These are phyloP conservation scores for Chrysopogon serrulatus DNA, from an alignment of 176 grass and related monocot species.

Conservation along the genomic window DNA sequence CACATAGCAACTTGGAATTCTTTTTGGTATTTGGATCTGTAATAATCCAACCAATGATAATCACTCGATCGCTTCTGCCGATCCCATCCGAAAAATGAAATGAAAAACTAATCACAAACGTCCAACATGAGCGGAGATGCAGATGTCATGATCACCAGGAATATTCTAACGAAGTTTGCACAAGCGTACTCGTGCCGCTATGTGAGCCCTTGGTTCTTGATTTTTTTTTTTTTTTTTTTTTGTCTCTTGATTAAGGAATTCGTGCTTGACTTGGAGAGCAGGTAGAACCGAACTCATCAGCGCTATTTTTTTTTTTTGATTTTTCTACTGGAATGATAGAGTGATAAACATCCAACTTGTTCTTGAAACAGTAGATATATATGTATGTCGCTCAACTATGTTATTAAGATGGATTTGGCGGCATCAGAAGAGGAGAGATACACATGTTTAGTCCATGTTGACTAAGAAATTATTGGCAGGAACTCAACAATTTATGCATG, in stretches of 20 bases:
- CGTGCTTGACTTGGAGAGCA: background rate
- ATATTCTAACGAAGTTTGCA: background rate
- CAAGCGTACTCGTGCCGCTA: background rate
- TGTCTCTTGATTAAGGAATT: background rate
- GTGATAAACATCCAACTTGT: background rate
- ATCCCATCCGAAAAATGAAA: background rate
- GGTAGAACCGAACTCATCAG: background rate
- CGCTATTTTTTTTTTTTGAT: background rate
- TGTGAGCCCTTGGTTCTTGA: background rate
- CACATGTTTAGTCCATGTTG: constrained; percentile 4
- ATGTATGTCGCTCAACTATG: background rate
- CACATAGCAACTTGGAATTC: background rate
- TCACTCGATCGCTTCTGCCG: background rate
- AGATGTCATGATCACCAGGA: background rate
- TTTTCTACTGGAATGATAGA: background rate
- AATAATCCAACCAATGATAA: too few relatives aligned
- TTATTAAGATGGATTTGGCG: background rate
- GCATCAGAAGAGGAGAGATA: constrained; percentile 5
- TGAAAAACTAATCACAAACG: background rate
- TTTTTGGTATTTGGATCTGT: background rate
- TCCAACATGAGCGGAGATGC: background rate
- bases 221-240: background rate
- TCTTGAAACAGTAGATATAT: background rate
- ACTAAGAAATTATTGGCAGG: background rate
- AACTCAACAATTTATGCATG: background rate